Evolutionary conservation across 129 eudicot species (phyloP).

Genomic region (Heracleum sosnowskyi): DNA sequence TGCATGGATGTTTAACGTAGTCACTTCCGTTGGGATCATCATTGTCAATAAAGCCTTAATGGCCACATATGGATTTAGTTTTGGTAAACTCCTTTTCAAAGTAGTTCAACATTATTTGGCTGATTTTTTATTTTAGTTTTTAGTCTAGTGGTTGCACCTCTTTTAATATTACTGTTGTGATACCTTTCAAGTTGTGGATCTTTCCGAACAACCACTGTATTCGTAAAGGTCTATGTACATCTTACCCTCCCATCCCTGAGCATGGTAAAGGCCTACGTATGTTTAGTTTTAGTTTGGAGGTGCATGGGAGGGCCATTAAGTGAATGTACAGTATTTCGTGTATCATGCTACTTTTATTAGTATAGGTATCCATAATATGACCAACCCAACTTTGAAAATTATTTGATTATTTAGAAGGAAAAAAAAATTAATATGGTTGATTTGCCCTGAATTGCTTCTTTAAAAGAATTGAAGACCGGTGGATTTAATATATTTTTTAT

Average conservation of each 20-base stretch:
- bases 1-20: slow-evolving; percentile 89
- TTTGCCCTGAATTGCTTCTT: too few species aligned
- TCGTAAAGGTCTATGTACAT: neutral
- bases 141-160: neutral
- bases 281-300: too few species aligned
- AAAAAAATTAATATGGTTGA: too few species aligned
- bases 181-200: neutral
- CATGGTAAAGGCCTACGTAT: too few species aligned
- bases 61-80: slow-evolving; percentile 81
- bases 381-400: neutral
- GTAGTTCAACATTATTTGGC: neutral
- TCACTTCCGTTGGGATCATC: slow-evolving; percentile 87
- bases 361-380: neutral
- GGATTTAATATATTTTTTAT: too few species aligned
- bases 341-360: neutral
- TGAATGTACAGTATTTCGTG: too few species aligned
- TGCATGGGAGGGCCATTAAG: too few species aligned
- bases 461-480: too few species aligned
- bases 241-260: neutral
- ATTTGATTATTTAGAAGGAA: too few species aligned
- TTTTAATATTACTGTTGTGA: neutral
- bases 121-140: neutral
- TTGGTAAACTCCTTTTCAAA: slow-evolving; percentile 31
- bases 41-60: slow-evolving; percentile 88
- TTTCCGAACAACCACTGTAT: neutral